Evolutionary conservation across 345 rosid genomes (phyloP).

Genomic region (Ceriops tagal): DNA sequence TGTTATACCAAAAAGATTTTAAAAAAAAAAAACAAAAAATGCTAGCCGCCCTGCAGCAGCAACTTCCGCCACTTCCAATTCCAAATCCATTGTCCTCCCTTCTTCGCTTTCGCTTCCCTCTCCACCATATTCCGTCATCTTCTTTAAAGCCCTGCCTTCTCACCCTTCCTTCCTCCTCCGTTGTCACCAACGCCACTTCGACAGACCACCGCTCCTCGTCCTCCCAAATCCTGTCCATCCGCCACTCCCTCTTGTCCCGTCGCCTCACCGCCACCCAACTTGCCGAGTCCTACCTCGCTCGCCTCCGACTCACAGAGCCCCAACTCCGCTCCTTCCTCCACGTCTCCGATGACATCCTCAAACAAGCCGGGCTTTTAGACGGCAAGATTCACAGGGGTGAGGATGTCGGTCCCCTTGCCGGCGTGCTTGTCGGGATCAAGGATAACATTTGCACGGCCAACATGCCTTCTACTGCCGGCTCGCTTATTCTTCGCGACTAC

Average conservation of each 20-base stretch:
- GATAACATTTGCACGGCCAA: conserved; percentile 83
- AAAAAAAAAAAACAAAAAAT: no score
- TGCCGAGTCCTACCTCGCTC: conserved; percentile 64
- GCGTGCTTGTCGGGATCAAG: conserved; percentile 73
- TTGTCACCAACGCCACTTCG: conserved; percentile 20
- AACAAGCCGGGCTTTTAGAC: conserved; percentile 55
- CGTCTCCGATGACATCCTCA: conserved; percentile 47
- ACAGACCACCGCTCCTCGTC: conserved; percentile 26
- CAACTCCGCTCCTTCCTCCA: conserved; percentile 77
- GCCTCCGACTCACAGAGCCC: conserved; percentile 67
- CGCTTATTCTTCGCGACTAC: conserved; percentile 66
- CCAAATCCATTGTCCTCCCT: not conserved
- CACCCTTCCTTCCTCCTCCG: conserved; percentile 13
- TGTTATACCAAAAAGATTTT: no score
- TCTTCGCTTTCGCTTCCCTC: conserved; percentile 41
- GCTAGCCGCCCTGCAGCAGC: no score
- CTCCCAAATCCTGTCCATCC: conserved; percentile 68
- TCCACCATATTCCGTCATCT: conserved; percentile 24
- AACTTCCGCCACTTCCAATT: no score
- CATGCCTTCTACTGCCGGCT: conserved; percentile 89
- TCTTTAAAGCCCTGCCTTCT: conserved; percentile 22
- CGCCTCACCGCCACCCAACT: conserved; percentile 55
- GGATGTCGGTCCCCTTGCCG: conserved; percentile 70
- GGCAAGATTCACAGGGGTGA: conserved; percentile 46
- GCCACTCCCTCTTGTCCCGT: conserved; percentile 72